These are phyloP conservation scores for Pinus taeda DNA, from an alignment of 75 land plant genomes.

Conservation along the genomic window DNA sequence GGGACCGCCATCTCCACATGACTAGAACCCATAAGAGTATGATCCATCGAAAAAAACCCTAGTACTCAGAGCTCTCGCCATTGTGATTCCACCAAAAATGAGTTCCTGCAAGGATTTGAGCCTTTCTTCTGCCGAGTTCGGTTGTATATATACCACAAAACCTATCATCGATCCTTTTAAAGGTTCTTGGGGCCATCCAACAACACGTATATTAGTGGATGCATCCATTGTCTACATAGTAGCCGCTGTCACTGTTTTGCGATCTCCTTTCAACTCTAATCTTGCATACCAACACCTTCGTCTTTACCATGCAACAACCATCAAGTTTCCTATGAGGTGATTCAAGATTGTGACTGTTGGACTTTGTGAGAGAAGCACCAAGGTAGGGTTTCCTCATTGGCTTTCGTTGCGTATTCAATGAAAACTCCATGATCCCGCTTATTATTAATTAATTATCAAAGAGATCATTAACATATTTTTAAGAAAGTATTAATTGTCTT, in stretches of 20 bases:
- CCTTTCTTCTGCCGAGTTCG: constrained; percentile 48
- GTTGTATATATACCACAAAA: constrained; percentile 65
- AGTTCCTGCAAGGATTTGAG: constrained; percentile 57
- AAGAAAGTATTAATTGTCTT: no score
- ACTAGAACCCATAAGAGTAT: no score
- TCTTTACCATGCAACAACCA: background rate
- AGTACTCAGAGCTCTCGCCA: no score
- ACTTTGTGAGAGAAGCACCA: background rate
- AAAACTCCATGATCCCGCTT: background rate
- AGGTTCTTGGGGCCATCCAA: constrained; percentile 73
- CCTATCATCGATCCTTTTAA: background rate
- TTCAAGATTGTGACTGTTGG: background rate
- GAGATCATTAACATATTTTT: no score
- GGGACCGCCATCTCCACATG: no score
- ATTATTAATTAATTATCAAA: no score
- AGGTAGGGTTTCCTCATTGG: background rate
- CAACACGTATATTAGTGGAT: constrained; percentile 76
- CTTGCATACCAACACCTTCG: no score
- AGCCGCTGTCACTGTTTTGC: constrained; percentile 27
- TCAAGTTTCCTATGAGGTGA: background rate
- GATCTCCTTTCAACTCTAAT: constrained; percentile 17
- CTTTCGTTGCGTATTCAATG: background rate
- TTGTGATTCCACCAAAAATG: no score
- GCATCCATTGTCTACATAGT: constrained; percentile 62
- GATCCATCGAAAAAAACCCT: no score